These are phyloP conservation scores for Claviceps purpurea DNA, from an alignment of 2,329 filamentous ascomycete genomes.

Conservation along the genomic window DNA sequence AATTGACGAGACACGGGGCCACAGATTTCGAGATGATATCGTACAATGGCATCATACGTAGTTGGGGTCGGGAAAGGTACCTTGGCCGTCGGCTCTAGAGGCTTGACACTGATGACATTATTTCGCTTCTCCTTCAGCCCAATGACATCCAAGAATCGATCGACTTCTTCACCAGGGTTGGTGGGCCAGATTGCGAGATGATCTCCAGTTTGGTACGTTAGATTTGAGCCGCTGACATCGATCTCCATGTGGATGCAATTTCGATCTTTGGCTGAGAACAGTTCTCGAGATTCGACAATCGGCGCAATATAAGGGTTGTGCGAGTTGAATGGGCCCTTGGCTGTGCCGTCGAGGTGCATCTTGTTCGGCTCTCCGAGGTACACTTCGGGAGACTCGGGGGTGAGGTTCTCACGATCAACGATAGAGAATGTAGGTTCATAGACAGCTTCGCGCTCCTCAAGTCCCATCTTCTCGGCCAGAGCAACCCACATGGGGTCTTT, in stretches of 20 bases:
- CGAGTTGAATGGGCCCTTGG: conserved; percentile 84
- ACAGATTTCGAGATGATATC: conserved; percentile 95
- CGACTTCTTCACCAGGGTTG: conserved; percentile 83
- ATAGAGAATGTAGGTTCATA: conserved; percentile 90
- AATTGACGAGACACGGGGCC: conserved; percentile 95
- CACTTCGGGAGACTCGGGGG: conserved; percentile 63
- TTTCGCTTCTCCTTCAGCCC: conserved; percentile 66
- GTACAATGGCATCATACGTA: conserved; percentile 82
- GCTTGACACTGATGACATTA: conserved; percentile 75
- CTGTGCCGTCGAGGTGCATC: conserved; percentile 74
- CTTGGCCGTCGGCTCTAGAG: conserved; percentile 88
- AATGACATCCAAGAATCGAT: conserved; percentile 71
- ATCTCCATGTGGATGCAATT: conserved; percentile 97
- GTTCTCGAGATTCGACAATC: conserved; percentile 76
- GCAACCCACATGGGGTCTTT: conserved; percentile 98
- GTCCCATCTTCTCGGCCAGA: conserved; percentile 65
- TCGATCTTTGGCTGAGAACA: conserved; percentile 79
- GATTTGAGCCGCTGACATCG: conserved; percentile 75
- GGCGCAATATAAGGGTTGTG: conserved; percentile 97
- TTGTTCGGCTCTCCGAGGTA: conserved; percentile 95
- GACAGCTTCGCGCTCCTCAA: conserved; percentile 90
- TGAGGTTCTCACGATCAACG: conserved; percentile 59
- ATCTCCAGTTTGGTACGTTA: conserved; percentile 91
- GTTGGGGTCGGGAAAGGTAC: conserved; percentile 96
- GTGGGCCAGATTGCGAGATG: conserved; percentile 97